These are phyloP conservation scores for Eucalyptus tenuipes DNA, from an alignment of 345 rosid genomes.

Conservation along the genomic window DNA sequence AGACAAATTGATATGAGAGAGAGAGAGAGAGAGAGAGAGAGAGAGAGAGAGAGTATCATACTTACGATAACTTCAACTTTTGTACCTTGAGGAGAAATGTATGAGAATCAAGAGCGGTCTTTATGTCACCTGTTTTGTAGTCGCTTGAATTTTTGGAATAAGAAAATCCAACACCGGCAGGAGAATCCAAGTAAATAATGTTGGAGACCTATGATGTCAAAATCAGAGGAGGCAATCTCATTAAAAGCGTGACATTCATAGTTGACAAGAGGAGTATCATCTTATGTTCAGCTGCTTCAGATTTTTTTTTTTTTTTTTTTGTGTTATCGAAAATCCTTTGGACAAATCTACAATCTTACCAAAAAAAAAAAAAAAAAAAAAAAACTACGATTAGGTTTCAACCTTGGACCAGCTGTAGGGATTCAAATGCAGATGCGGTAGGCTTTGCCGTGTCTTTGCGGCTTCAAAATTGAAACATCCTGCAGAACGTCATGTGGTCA, in stretches of 20 bases:
- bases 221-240: neutral
- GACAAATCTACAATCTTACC: too few species aligned
- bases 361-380: too few species aligned
- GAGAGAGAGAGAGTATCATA: neutral
- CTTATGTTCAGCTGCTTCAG: neutral
- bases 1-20: neutral
- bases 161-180: slow-evolving; percentile 82
- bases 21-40: neutral
- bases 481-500: slow-evolving; percentile 2
- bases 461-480: slow-evolving; percentile 84
- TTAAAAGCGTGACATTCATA: neutral
- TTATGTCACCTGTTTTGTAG: slow-evolving; percentile 45
- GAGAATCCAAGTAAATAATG: slow-evolving; percentile 73
- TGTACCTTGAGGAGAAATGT: slow-evolving; percentile 61
- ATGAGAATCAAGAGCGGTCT: slow-evolving; percentile 66
- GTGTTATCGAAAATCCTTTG: neutral
- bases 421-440: slow-evolving; percentile 59
- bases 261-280: neutral
- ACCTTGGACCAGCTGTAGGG: slow-evolving; percentile 95
- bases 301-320: neutral
- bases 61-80: neutral
- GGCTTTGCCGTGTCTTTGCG: slow-evolving; percentile 6
- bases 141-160: slow-evolving; percentile 48
- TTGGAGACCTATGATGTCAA: slow-evolving; percentile 52
- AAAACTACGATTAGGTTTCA: neutral